These are phyloP conservation scores for Chaetothyriales sp. DNA, from an alignment of 2,329 filamentous ascomycete species.

Conservation along the genomic window DNA sequence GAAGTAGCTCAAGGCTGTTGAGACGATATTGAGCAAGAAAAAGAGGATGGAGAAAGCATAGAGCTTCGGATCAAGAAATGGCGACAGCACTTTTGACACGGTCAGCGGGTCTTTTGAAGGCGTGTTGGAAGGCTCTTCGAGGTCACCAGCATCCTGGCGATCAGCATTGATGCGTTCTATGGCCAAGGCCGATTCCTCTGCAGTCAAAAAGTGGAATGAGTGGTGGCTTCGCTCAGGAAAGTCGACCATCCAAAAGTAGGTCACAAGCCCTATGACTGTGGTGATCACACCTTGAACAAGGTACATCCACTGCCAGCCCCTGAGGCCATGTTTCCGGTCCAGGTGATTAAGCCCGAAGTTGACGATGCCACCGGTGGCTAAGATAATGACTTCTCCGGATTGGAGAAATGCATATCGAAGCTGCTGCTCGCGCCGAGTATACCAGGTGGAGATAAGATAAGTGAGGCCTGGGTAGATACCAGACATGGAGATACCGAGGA, in stretches of 20 bases:
- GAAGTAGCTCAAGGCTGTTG: conserved; percentile 20
- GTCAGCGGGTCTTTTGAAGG: background rate
- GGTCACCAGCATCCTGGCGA: conserved; percentile 39
- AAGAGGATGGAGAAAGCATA: conserved; percentile 10
- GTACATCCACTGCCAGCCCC: conserved; percentile 57
- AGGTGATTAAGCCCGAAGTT: conserved; percentile 55
- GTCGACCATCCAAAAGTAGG: conserved; percentile 57
- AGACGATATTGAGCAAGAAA: conserved; percentile 3
- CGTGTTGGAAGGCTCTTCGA: conserved; percentile 38
- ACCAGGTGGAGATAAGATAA: conserved; percentile 41
- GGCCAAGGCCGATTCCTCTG: conserved; percentile 41
- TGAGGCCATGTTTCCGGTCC: conserved; percentile 39
- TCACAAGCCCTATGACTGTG: conserved; percentile 41
- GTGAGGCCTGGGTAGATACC: conserved; percentile 32
- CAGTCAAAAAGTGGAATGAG: conserved; percentile 43
- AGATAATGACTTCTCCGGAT: conserved; percentile 35
- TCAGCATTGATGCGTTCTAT: conserved; percentile 44
- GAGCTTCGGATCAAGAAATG: conserved; percentile 34
- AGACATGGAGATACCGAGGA: conserved; percentile 49
- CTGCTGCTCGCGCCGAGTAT: conserved; percentile 31
- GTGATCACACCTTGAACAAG: conserved; percentile 50
- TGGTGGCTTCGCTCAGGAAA: conserved; percentile 47
- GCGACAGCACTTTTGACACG: conserved; percentile 33
- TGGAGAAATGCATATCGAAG: conserved; percentile 10
- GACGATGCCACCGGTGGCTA: conserved; percentile 51